Conservation (phyloP, 371 early-diverging fungal genomes). For the Encephalitozoon romaleae region DNA sequence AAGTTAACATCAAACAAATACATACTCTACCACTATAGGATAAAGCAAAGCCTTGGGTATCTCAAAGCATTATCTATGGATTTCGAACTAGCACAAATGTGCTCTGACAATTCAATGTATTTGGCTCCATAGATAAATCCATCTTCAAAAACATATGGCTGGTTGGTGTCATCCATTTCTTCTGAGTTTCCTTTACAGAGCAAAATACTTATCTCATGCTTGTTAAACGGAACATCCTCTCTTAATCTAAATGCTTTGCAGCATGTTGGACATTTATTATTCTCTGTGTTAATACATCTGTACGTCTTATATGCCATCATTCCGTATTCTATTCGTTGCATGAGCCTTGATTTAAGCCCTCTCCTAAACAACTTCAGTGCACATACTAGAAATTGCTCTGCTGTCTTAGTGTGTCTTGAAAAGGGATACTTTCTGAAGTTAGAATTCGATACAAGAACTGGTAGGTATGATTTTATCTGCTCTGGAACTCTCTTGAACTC, state of each 20-base stretch:
- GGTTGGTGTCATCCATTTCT: constrained; percentile 4
- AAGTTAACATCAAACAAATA: background rate
- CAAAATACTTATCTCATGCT: constrained; percentile 11
- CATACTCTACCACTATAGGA: background rate
- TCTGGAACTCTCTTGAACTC: background rate
- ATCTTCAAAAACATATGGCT: background rate
- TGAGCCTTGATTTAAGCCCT: background rate
- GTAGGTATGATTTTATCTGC: background rate
- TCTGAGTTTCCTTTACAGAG: constrained; percentile 14
- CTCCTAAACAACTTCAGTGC: background rate
- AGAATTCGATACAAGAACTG: background rate
- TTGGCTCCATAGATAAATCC: constrained; percentile 24
- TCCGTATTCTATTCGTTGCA: constrained; percentile 19
- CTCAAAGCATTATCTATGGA: background rate
- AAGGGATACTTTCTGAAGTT: background rate
- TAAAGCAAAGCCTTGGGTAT: background rate
- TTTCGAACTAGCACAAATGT: background rate
- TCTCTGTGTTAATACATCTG: background rate
- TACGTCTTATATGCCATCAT: constrained; percentile 25
- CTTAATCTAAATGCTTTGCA: background rate
- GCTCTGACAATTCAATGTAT: background rate
- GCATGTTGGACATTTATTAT: constrained; percentile 9
- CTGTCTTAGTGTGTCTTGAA: background rate
- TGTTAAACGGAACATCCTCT: constrained; percentile 34
- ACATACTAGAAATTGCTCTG: background rate